Percentiles rank a stretch among this genome's conserved stretches.
These are phyloP conservation scores for Cyathus striatus DNA, from an alignment of 768 basidiomycete genomes.

Conservation along the genomic window DNA sequence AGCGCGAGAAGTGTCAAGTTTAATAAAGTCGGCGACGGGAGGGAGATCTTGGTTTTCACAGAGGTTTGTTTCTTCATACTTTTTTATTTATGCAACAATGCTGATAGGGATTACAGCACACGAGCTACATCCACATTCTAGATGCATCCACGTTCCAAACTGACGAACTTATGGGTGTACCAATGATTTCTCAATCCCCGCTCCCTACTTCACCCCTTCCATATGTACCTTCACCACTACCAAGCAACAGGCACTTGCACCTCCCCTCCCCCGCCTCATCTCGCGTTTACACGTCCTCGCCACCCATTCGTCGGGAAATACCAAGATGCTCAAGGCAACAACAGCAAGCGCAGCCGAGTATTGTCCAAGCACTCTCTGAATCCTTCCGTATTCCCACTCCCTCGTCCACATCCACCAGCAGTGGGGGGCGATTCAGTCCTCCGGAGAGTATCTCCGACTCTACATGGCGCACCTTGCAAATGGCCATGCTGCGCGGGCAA, in stretches of 20 bases:
- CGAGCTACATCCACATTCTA: constrained; percentile 73
- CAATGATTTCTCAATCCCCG: no score
- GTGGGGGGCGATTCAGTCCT: constrained; percentile 25
- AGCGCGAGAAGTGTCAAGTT: constrained; percentile 87
- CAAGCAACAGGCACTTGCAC: not conserved
- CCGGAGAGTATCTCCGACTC: constrained; percentile 39
- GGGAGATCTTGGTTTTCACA: constrained; percentile 84
- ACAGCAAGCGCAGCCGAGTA: constrained; percentile 15
- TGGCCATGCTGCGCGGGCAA: no score
- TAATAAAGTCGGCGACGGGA: constrained; percentile 46
- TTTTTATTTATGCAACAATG: no score
- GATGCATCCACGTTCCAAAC: constrained; percentile 85
- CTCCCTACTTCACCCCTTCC: no score
- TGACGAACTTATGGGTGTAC: constrained; percentile 40
- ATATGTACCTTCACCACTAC: no score
- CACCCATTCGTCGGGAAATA: no score
- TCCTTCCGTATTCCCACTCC: constrained; percentile 45
- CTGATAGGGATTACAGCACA: no score
- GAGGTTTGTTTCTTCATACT: constrained; percentile 46
- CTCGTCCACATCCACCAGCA: not conserved
- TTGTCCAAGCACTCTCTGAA: constrained; percentile 51
- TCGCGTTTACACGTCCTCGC: not conserved
- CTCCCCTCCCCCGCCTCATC: not conserved
- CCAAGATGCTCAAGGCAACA: no score
- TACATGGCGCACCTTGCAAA: constrained; percentile 35